Percentiles rank a stretch among this genome's conserved stretches.
phyloP scores from a whole-genome alignment of 306 rosid genomes.

The Sechiopsis laciniata region DNA sequence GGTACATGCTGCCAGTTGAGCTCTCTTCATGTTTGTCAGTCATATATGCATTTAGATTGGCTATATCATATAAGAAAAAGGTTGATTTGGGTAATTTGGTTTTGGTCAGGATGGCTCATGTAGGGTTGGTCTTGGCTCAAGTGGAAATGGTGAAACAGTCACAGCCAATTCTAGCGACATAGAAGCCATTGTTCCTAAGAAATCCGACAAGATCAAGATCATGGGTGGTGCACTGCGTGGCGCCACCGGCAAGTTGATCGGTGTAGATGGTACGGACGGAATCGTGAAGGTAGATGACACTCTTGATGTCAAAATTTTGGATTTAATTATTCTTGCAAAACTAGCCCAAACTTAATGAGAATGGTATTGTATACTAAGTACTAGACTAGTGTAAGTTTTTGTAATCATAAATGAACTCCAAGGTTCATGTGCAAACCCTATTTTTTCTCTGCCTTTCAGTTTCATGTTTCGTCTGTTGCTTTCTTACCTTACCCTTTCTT shows the following conservation, averaged over 20 bases:
- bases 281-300: constrained; percentile 93
- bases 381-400: constrained; percentile 15
- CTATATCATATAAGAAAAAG: neutral
- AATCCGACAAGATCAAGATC: constrained; percentile 74
- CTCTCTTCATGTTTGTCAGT: too few relatives aligned
- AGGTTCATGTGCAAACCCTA: neutral
- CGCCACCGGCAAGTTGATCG: constrained; percentile 89
- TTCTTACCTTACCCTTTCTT: too few relatives aligned
- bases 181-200: constrained; percentile 77
- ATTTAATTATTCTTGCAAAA: constrained; percentile 75
- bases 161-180: constrained; percentile 58
- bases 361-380: constrained; percentile 3
- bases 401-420: neutral
- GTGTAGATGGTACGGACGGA: constrained; percentile 95
- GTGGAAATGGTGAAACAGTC: constrained; percentile 64
- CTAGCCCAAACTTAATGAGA: constrained; percentile 38
- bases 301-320: constrained; percentile 87
- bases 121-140: constrained; percentile 63
- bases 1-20: too few relatives aligned
- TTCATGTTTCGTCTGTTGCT: neutral
- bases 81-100: constrained; percentile 4
- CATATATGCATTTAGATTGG: neutral
- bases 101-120: constrained; percentile 78
- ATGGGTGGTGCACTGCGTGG: constrained; percentile 86
- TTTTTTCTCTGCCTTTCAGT: neutral